phyloP scores from a whole-genome alignment of 148 eudicot genomes.

The Hydrangea macrophylla region DNA sequence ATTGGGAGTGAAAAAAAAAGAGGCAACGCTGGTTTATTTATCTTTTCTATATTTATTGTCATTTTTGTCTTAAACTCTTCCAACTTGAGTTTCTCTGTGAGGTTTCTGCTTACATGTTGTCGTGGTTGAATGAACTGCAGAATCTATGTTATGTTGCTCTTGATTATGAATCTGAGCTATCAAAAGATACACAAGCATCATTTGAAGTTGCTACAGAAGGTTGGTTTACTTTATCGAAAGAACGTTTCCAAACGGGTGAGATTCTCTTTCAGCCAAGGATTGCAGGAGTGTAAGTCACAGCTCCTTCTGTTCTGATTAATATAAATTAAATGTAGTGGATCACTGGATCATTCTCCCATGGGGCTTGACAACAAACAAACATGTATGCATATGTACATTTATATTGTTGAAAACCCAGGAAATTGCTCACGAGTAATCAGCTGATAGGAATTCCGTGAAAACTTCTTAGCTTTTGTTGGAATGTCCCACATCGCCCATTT shows the following conservation, averaged over 20 bases:
- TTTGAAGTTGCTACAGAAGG: constrained; percentile 59
- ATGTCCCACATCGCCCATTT: no score
- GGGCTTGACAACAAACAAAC: no score
- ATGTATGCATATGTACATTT: not conserved
- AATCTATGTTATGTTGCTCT: constrained; percentile 86
- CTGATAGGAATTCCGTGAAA: no score
- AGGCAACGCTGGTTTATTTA: no score
- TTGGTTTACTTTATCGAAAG: constrained; percentile 68
- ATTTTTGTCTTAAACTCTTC: not conserved
- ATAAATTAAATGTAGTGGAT: not conserved
- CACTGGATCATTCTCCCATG: not conserved
- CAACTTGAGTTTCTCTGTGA: not conserved
- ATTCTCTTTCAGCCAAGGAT: constrained; percentile 80
- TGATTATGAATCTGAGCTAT: constrained; percentile 81
- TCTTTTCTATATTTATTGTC: not conserved
- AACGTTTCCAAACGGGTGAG: constrained; percentile 90
- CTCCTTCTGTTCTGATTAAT: constrained; percentile 12
- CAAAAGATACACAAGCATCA: constrained; percentile 58
- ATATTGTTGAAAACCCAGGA: not conserved
- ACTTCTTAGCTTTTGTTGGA: no score
- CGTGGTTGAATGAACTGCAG: constrained; percentile 39
- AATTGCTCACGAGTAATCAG: no score
- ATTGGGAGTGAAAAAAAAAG: no score
- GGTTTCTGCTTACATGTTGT: constrained; percentile 1
- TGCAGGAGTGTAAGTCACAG: constrained; percentile 72